Evolutionary conservation across 306 rosid species (phyloP).

Genomic region (Oemleria cerasiformis): DNA sequence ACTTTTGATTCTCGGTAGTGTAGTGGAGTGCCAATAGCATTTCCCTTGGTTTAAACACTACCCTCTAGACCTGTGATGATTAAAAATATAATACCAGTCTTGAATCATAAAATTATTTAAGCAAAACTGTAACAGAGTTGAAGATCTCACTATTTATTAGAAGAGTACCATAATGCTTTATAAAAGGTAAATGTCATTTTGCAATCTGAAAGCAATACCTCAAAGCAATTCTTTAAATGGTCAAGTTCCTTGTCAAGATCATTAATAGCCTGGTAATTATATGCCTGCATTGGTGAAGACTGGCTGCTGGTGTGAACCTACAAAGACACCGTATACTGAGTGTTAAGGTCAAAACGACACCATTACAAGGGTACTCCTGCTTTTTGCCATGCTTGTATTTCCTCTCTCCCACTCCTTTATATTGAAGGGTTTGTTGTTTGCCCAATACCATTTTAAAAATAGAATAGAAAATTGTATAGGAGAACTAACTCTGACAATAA

Average conservation of each 20-base stretch:
- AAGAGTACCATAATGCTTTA: too few relatives aligned
- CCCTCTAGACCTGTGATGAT: not conserved
- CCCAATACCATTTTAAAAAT: too few relatives aligned
- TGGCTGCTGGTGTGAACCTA: conserved; percentile 89
- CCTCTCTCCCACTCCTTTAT: not conserved
- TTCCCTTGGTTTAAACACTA: not conserved
- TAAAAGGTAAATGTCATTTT: too few relatives aligned
- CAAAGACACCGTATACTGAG: conserved; percentile 21
- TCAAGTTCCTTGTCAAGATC: conserved; percentile 90
- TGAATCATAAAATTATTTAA: not conserved
- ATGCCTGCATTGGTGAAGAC: conserved; percentile 94
- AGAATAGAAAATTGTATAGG: not conserved
- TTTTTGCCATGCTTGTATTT: not conserved
- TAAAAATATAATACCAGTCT: not conserved
- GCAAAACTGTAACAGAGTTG: not conserved
- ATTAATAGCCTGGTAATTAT: conserved; percentile 87
- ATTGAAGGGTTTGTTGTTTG: too few relatives aligned
- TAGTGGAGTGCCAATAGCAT: too few relatives aligned
- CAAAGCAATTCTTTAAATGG: conserved; percentile 63
- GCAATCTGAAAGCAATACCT: conserved; percentile 41
- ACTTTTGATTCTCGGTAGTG: too few relatives aligned
- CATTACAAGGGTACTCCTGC: not conserved
- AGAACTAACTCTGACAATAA: conserved; percentile 61
- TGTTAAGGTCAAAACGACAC: not conserved
- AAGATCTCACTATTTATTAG: not conserved